Base-by-base conservation (phyloP, 768 basidiomycete species). In the Podaxis pistillaris region DNA sequence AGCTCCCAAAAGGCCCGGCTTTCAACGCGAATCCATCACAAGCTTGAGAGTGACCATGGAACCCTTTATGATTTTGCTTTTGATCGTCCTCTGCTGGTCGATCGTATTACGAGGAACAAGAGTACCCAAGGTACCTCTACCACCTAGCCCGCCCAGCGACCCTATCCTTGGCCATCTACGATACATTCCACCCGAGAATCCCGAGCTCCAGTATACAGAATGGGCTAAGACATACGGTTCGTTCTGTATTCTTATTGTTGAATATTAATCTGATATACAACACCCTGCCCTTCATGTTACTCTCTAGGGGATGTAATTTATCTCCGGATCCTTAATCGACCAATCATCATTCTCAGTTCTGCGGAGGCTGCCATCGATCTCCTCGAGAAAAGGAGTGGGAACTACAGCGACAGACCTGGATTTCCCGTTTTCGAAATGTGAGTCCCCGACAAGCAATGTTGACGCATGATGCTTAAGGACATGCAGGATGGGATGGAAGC, bases 311-410 rank as follows among this genome's bases (percentile, higher is more conserved):
- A 55, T 56, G 60, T 62, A 4, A 47, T 55, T 2, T n/a, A 55
- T 28, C 46, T 62, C 4, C 28, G 33, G 9, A 19, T 62, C 17
- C 26, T 62, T 3, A 33, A 47, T 11, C 53, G 53, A 15, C 40
- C 53, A 9, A 50, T 69, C 2, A 24, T 69, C 13, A 44, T 69
- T 3, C 62, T 69, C 9, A 63, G 61, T 41, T 60, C 65, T 1
- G 51, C 56, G 3, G 59, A 64, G 17, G 62, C 64, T 17, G 67
- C 67, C 1, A 37, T 55, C 7, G 69, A 70, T 12, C 66, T 70
- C 13, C 41, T 70, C 12, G 69, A 67, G 8, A 70, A 62, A 50
- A 58, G 62, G 15, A 62, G 67, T 11, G 26, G 50, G 8, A 69
- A 64, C 12, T 68, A 66, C 36, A 69, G 66, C 4, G 36, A 59